Percentiles rank a stretch among this genome's conserved stretches.
Conservation (phyloP, 768 basidiomycete genomes). For the Psilocybe sp. region DNA sequence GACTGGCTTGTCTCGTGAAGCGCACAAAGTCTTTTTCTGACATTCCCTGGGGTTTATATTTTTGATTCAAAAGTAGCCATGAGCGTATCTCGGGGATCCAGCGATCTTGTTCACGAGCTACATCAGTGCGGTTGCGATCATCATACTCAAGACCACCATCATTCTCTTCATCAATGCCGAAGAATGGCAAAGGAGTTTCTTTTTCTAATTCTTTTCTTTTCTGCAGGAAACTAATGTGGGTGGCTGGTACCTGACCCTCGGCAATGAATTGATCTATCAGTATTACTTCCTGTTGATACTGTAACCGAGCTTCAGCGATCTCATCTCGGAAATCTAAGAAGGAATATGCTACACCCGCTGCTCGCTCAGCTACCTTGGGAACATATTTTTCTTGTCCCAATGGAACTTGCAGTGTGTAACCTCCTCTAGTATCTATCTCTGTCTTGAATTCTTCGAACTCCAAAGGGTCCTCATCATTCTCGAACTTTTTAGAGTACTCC, state of each 20-base stretch:
- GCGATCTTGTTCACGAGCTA: background rate
- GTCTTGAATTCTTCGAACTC: slow-evolving; percentile 9
- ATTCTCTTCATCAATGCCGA: too few species aligned
- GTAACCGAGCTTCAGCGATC: too few species aligned
- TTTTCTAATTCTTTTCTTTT: too few species aligned
- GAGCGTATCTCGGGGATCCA: slow-evolving; percentile 1
- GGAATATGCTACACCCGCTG: background rate
- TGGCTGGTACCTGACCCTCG: too few species aligned
- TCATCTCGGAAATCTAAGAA: background rate
- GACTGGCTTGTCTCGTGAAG: background rate
- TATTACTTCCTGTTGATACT: too few species aligned
- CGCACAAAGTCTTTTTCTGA: background rate
- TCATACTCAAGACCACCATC: background rate
- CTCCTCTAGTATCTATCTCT: slow-evolving; percentile 8
- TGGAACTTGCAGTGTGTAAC: too few species aligned
- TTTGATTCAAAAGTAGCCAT: too few species aligned
- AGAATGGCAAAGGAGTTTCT: too few species aligned
- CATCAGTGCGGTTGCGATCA: background rate
- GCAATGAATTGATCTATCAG: too few species aligned
- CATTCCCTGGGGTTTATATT: background rate
- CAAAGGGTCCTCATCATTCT: background rate
- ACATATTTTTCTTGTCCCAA: background rate
- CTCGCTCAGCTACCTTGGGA: background rate
- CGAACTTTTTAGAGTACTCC: background rate
- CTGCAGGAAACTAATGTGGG: too few species aligned